Base-by-base conservation (phyloP, 148 eudicot species). In the Polygonum maritimum region DNA sequence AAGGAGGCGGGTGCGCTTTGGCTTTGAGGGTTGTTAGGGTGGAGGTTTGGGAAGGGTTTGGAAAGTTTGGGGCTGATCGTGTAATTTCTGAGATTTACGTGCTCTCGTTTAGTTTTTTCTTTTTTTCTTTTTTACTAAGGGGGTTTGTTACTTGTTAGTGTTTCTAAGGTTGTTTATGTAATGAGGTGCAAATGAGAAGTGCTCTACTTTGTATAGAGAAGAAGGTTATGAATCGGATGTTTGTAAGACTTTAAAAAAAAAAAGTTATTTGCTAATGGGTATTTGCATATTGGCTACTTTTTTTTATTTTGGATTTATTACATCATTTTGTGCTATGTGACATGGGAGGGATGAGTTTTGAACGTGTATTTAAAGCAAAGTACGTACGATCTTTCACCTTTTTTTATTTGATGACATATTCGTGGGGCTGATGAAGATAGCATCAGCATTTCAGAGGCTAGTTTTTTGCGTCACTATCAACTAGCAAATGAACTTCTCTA, bases 1-100 rank as follows among this genome's bases (percentile, higher is more conserved):
- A 85, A 84, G 77, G 83, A 84, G 49, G 87, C 87, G 19, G 87
- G 87, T 57, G 87, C 85, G 0, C 85, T 83, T 41, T 83, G 85
- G 85, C 85, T 83, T 40, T 83, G 76, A 73, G 8, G 8, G 8
- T 44, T 44, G 31, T 40, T 2, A 44, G 47, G 47, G 47, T 44
- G 47, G 47, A 44, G 47, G 47, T 44, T 44, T 44, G 47, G 7
- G 47, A 44, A 10, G 47, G 47, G 2, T 44, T 44, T 44, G 11
- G 47, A 44, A 44, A 44, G 47, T 44, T 44, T 44, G 47, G 47
- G 47, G 8, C 11, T 44, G 47, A 44, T 44, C 9, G 4, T 51
- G 55, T 51, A 51, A 51, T 51, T 51, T 51, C 55, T 51, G n/a
- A 51, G 16, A 15, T 51, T 26, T 26, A 26, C 31, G 6, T 51